Evolutionary conservation across 345 rosid species (phyloP).

Genomic region (Triadica sebifera): DNA sequence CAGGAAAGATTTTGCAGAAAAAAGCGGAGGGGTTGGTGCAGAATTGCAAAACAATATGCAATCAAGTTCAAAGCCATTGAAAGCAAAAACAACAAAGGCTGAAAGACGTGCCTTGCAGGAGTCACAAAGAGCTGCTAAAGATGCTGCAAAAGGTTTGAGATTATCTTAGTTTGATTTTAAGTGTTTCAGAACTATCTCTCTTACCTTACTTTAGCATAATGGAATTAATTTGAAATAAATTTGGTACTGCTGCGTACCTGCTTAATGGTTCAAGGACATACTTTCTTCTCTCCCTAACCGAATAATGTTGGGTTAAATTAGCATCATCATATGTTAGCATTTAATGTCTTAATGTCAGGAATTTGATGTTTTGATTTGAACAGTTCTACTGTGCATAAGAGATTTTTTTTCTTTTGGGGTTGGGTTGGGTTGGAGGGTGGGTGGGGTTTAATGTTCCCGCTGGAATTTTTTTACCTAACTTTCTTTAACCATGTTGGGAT

Average conservation of each 20-base stretch:
- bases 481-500: too few relatives aligned
- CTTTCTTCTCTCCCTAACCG: neutral
- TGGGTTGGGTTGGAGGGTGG: too few relatives aligned
- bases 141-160: constrained; percentile 31
- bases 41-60: constrained; percentile 11
- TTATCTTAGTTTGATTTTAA: neutral
- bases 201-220: neutral
- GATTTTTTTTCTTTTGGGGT: neutral
- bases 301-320: too few relatives aligned
- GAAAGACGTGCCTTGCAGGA: constrained; percentile 39
- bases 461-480: too few relatives aligned
- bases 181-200: neutral
- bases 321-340: neutral
- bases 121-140: constrained; percentile 34
- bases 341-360: neutral
- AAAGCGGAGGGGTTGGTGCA: constrained; percentile 11
- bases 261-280: neutral
- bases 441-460: too few relatives aligned
- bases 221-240: neutral
- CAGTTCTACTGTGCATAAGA: neutral
- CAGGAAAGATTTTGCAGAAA: constrained; percentile 11
- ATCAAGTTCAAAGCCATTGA: constrained; percentile 17
- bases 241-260: neutral
- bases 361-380: neutral
- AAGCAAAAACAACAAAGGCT: constrained; percentile 27